phyloP scores from a whole-genome alignment of 345 rosid species.

The Hibiscus mutabilis region DNA sequence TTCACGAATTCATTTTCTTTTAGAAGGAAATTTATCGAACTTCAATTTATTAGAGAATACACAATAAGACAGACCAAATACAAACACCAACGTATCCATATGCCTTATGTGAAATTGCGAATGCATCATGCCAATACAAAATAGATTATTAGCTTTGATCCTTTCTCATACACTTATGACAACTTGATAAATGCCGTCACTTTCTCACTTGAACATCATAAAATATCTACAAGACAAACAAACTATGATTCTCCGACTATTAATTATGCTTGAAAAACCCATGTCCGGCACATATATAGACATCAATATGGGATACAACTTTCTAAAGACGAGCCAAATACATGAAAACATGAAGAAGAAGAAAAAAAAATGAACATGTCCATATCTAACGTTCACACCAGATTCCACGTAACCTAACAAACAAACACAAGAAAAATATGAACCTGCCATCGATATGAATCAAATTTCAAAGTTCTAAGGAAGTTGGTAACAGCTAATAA shows the following conservation, averaged over 20 bases:
- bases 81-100: not conserved
- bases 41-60: not conserved
- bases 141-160: not conserved
- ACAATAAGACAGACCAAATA: not conserved
- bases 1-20: not conserved
- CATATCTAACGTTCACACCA: not conserved
- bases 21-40: not conserved
- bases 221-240: not conserved
- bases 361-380: not conserved
- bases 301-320: not conserved
- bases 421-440: not conserved
- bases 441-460: not conserved
- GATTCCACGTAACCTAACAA: too few species aligned
- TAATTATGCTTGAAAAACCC: not conserved
- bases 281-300: not conserved
- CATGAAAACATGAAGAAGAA: not conserved
- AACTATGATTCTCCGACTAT: not conserved
- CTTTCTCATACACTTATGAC: not conserved
- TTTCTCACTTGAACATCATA: not conserved
- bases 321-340: not conserved
- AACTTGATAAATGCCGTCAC: not conserved
- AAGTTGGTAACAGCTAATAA: not conserved
- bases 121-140: not conserved
- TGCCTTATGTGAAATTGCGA: too few species aligned
- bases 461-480: not conserved